Conservation (phyloP, 73 alveolate genomes). For the Stentor roeselii region DNA sequence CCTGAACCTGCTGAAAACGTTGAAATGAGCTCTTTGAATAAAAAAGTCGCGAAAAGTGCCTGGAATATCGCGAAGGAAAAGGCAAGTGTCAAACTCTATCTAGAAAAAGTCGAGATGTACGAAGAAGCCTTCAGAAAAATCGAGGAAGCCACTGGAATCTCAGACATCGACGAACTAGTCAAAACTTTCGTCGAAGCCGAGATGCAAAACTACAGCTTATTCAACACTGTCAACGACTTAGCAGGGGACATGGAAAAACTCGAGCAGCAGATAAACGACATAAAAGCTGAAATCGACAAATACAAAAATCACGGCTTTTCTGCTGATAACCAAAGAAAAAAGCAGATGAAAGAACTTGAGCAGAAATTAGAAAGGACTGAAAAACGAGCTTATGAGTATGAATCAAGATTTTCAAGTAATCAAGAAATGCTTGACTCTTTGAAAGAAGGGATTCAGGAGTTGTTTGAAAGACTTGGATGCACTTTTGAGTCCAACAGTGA, state of each 20-base stretch:
- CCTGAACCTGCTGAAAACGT: conserved; percentile 58
- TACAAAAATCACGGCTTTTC: conserved; percentile 42
- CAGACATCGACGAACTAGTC: conserved; percentile 81
- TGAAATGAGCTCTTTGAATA: conserved; percentile 53
- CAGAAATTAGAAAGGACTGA: conserved; percentile 24
- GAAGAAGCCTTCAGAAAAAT: conserved; percentile 76
- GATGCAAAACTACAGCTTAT: conserved; percentile 75
- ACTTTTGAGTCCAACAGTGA: neutral
- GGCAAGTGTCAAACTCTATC: conserved; percentile 67
- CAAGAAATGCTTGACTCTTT: conserved; percentile 18
- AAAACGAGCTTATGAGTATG: conserved; percentile 19
- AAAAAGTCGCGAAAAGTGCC: conserved; percentile 39
- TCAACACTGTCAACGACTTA: conserved; percentile 72
- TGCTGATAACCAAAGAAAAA: conserved; percentile 49
- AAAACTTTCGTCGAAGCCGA: conserved; percentile 84
- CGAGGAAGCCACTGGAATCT: conserved; percentile 72
- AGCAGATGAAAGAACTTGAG: conserved; percentile 29
- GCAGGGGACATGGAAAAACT: conserved; percentile 69
- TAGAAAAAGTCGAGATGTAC: conserved; percentile 71
- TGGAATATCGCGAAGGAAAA: conserved; percentile 80
- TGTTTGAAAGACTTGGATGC: conserved; percentile 30
- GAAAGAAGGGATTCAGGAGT: conserved; percentile 23
- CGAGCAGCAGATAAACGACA: conserved; percentile 56
- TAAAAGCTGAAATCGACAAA: conserved; percentile 66
- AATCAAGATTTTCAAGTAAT: neutral